A percentile compares a stretch with the other conserved stretches of the same genome.
phyloP scores from a whole-genome alignment of 2,329 filamentous ascomycete genomes.

The Epichloe glyceriae region DNA sequence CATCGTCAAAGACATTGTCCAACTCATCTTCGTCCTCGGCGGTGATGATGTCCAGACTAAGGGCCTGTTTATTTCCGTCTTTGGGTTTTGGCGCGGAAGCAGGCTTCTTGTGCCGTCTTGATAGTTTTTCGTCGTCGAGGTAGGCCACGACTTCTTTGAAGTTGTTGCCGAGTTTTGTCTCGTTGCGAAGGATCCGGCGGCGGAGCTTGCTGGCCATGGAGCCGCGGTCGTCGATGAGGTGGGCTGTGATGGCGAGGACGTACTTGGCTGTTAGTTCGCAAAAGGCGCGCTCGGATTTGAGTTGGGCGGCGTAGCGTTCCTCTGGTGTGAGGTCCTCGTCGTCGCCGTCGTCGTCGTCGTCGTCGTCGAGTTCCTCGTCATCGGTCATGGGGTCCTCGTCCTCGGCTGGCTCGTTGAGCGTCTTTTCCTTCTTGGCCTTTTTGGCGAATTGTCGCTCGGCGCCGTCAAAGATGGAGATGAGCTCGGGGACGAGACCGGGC shows the following conservation, averaged over 20 bases:
- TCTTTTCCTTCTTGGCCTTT: slow-evolving; percentile 41
- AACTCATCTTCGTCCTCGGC: slow-evolving; percentile 23
- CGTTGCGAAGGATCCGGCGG: slow-evolving; percentile 65
- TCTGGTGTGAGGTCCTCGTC: slow-evolving; percentile 40
- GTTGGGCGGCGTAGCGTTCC: slow-evolving; percentile 48
- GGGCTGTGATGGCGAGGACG: slow-evolving; percentile 65
- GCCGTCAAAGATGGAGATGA: slow-evolving; percentile 65
- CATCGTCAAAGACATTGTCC: slow-evolving; percentile 33
- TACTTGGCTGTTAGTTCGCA: slow-evolving; percentile 79
- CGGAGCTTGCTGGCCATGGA: slow-evolving; percentile 50
- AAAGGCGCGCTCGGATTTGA: slow-evolving; percentile 72
- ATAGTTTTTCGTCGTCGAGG: slow-evolving; percentile 56
- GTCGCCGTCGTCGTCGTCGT: slow-evolving; percentile 41
- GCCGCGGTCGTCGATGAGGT: slow-evolving; percentile 55
- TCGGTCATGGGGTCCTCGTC: slow-evolving; percentile 62
- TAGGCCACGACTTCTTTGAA: slow-evolving; percentile 75
- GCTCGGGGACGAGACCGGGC: slow-evolving; percentile 46
- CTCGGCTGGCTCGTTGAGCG: slow-evolving; percentile 50
- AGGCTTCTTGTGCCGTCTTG: slow-evolving; percentile 28
- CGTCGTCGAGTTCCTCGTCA: slow-evolving; percentile 38
- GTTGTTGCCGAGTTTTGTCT: slow-evolving; percentile 66
- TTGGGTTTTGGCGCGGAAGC: slow-evolving; percentile 11
- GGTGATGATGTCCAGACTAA: slow-evolving; percentile 32
- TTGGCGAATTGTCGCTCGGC: slow-evolving; percentile 70
- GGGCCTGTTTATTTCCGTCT: slow-evolving; percentile 19